Conservation (phyloP, 2,329 filamentous ascomycete species). For the Fusarium sp. region DNA sequence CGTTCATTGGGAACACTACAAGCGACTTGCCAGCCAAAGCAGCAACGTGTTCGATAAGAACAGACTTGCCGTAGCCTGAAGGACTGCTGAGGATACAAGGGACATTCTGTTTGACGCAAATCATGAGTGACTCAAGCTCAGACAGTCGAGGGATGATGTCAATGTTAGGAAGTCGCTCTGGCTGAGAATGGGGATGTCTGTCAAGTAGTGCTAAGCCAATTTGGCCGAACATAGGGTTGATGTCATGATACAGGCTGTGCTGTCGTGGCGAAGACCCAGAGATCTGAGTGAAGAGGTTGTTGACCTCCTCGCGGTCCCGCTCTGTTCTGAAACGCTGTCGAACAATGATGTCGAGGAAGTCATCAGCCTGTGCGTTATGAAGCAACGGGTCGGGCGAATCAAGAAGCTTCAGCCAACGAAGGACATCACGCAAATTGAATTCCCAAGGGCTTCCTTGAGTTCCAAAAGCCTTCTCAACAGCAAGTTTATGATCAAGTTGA, state of each 20-base stretch:
- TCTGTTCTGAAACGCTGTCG: slow-evolving; percentile 85
- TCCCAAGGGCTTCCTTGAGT: slow-evolving; percentile 87
- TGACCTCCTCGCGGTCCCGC: slow-evolving; percentile 73
- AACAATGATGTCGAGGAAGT: slow-evolving; percentile 86
- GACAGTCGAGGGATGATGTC: slow-evolving; percentile 68
- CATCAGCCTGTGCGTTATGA: slow-evolving; percentile 67
- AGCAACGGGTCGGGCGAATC: slow-evolving; percentile 67
- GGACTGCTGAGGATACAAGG: slow-evolving; percentile 90
- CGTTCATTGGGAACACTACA: slow-evolving; percentile 88
- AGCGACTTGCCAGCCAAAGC: slow-evolving; percentile 79
- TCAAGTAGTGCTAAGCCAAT: slow-evolving; percentile 80
- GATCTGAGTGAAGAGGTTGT: slow-evolving; percentile 71
- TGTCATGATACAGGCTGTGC: slow-evolving; percentile 78
- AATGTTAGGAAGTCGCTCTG: slow-evolving; percentile 62
- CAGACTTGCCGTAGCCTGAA: slow-evolving; percentile 88
- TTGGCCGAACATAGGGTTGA: slow-evolving; percentile 75
- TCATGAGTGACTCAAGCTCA: slow-evolving; percentile 85
- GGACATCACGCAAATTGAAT: slow-evolving; percentile 90
- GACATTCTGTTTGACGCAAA: slow-evolving; percentile 87
- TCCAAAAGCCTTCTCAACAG: slow-evolving; percentile 68
- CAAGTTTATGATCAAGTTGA: slow-evolving; percentile 77
- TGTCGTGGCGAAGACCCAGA: slow-evolving; percentile 65
- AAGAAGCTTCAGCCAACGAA: slow-evolving; percentile 83
- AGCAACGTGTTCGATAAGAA: slow-evolving; percentile 83
- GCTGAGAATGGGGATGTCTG: slow-evolving; percentile 67